Evolutionary conservation across 1,284 basidiomycete species (phyloP), one percentile per base, ranked within the genome.

Genomic region (Trichosporon sp.): DNA sequence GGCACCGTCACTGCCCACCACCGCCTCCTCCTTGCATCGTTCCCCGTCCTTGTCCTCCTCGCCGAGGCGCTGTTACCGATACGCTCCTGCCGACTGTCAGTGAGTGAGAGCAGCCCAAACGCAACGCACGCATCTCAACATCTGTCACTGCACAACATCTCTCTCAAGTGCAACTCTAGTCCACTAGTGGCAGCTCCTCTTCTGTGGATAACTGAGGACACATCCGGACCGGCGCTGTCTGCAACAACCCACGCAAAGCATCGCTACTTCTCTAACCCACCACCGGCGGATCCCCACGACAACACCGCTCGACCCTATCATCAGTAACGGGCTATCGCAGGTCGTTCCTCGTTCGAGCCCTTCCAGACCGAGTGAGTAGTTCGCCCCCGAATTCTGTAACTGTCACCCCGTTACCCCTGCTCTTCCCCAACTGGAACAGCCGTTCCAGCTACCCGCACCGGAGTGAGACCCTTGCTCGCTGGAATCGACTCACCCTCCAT

Each of bases 41-140:
- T n/a, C 49, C 49, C 49, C 49, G 49, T 54, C 49, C 49, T 54
- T 54, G 49, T 54, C 49, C 46, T 54, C 49, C 46, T 29, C 49
- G 49, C 49, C 49, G 25, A 54, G 49, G 25, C n/a, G n/a, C 49
- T 54, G 27, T 29, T 54, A 29, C 49, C 49, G 49, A 54, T 2
- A 54, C 49, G 49, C 49, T 54, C 49, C 29, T 54, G 49, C 49
- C 49, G n/a, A 54, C 49, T 27, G 49, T 27, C 25, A 54, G 49
- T 29, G 25, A 29, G 49, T 27, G 8, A 4, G 49, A n/a, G n/a
- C n/a, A n/a, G n/a, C n/a, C n/a, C n/a, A n/a, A n/a, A n/a, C n/a
- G n/a, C n/a, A 7, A n/a, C 49, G 4, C 27, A 9, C 49, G 3
- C 49, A 27, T 27, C 46, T 11, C 25, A 54, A 29, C 25, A 54